Conservation (phyloP, 495 filamentous ascomycete genomes). For the Neurospora terricola region DNA sequence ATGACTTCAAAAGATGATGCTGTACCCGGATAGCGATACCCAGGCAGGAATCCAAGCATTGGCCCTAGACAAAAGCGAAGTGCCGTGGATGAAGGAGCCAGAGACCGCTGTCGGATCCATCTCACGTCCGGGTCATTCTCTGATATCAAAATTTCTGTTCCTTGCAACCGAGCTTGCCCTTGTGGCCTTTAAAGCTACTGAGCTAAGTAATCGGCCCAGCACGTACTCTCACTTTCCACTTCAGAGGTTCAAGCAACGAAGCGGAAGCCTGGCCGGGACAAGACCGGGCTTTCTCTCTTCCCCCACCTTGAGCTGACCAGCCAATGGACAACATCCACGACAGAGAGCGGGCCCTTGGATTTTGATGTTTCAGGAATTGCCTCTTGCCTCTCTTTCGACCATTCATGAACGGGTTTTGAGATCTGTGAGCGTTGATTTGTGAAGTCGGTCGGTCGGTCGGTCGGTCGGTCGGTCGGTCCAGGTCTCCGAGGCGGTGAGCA, state of each 20-base stretch:
- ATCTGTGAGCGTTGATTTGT: not conserved
- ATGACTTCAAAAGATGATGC: not conserved
- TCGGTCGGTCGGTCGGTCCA: not conserved
- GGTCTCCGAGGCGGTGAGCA: not conserved
- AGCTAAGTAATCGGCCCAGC: not conserved
- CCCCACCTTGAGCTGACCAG: not conserved
- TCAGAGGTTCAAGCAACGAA: not conserved
- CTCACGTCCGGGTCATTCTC: not conserved
- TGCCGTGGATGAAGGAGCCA: not conserved
- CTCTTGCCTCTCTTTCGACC: not conserved
- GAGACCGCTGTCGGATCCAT: not conserved
- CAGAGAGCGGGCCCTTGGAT: not conserved
- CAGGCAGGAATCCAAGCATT: not conserved
- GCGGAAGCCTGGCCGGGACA: not conserved
- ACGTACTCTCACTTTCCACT: not conserved
- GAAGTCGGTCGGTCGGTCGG: not conserved
- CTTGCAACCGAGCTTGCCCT: not conserved
- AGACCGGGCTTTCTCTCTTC: not conserved
- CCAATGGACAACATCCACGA: constrained; percentile 9
- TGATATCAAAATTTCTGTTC: not conserved
- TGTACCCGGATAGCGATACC: not conserved
- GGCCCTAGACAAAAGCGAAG: not conserved
- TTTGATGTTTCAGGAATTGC: constrained; percentile 9
- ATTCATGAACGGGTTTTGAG: not conserved
- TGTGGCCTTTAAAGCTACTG: not conserved